Base-by-base conservation (phyloP, 306 rosid genomes). In the Benincasa hispida region DNA sequence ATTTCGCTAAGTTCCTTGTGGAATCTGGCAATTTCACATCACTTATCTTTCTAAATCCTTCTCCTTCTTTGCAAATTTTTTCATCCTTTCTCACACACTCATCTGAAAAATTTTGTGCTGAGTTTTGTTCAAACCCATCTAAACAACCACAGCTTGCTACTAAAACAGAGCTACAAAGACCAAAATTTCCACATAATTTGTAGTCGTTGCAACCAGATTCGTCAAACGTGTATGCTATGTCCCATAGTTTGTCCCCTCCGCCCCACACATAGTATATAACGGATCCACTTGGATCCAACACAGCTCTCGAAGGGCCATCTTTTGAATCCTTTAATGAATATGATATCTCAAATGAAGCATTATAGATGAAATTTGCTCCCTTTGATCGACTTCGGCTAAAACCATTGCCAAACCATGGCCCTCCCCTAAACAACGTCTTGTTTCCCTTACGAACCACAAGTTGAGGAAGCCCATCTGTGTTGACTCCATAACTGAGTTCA, bases 131-230 rank as follows among this genome's bases (percentile, higher is more conserved):
- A 41, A 67, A 78, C 47, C 81, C 81, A 42, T 18, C 18, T 48
- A 78, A n/a, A 57, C 77, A 78, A 5, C 24, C 18, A 11, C 81
- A 78, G 10, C 15, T 63, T 32, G 47, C 25, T 8, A 21, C 15
- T 34, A 63, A 41, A 8, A 10, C 24, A 19, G 70, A 34, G 4
- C 14, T 87, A 85, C 69, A 28, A 53, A 8, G 76, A 3, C 84
- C 87, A 53, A 81, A 87, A 58, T 82, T 76, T 47, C 91, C 91
- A 60, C 91, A 87, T 10, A 53, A 59, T 2, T 78, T 84, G 80
- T 87, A 87, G 3, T n/a, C 75, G 51, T 87, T 83, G 80, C 91
- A 87, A 6, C 10, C 62, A 19, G 83, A 86, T 28, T 80, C 81
- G 69, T 83, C 83, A 60, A 83, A 74, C 0, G 67, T 45, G 75